Percentiles rank a stretch among this genome's conserved stretches.
Evolutionary conservation across 2,329 filamentous ascomycete species (phyloP).

Genomic region (Thielaviopsis cerberus): DNA sequence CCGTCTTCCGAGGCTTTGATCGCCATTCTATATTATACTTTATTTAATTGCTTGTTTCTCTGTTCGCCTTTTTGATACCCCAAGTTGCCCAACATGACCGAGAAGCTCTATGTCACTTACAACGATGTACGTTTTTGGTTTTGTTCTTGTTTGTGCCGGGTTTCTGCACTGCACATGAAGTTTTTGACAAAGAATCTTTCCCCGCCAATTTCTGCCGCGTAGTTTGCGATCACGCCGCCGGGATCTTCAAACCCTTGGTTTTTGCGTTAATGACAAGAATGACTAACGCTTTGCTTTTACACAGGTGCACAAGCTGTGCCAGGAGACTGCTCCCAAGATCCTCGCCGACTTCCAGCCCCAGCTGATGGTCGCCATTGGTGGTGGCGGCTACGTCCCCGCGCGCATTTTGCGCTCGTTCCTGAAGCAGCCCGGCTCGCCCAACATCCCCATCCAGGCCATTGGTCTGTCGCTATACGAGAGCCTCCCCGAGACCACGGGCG

Average conservation of each 20-base stretch:
- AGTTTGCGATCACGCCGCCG: neutral
- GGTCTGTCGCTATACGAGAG: constrained; percentile 92
- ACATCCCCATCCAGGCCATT: constrained; percentile 98
- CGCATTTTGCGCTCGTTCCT: constrained; percentile 96
- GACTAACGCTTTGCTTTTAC: constrained; percentile 5
- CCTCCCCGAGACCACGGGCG: constrained; percentile 38
- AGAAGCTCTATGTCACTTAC: constrained; percentile 81
- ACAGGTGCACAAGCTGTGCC: constrained; percentile 93
- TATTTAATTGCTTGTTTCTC: neutral
- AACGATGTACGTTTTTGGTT: constrained; percentile 49
- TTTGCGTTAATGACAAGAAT: neutral
- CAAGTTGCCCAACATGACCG: constrained; percentile 41
- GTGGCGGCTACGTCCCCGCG: constrained; percentile 90
- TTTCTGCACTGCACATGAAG: neutral
- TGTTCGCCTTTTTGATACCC: neutral
- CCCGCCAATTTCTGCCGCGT: neutral
- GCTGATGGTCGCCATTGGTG: constrained; percentile 96
- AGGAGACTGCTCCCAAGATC: constrained; percentile 63
- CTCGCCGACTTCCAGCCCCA: constrained; percentile 75
- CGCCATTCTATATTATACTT: neutral
- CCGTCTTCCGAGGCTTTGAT: neutral
- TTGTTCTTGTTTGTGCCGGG: neutral
- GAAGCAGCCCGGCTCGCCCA: constrained; percentile 67
- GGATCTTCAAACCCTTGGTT: neutral
- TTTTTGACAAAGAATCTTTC: neutral